Evolutionary conservation across 208 protist genomes (phyloP).

Genomic region (Leishmania mexicana): DNA sequence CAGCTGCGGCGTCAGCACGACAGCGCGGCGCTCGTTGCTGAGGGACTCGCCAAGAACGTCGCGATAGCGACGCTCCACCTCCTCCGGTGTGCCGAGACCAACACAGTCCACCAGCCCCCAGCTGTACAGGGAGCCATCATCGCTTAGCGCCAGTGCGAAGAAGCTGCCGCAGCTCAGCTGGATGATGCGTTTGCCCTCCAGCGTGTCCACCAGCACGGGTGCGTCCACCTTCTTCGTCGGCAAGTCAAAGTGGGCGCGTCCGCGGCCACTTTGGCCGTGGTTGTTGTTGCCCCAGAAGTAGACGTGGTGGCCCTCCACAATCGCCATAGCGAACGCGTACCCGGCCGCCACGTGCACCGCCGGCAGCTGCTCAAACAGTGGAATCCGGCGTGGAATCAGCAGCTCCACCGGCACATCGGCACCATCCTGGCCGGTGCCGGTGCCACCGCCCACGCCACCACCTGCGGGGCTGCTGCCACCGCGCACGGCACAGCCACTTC

Average conservation of each 20-base stretch:
- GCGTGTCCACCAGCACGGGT: conserved; percentile 63
- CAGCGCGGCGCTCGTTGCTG: conserved; percentile 77
- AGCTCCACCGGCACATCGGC: conserved; percentile 47
- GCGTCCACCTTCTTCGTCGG: conserved; percentile 67
- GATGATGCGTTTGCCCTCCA: conserved; percentile 71
- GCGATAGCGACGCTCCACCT: conserved; percentile 47
- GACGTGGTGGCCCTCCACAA: conserved; percentile 68
- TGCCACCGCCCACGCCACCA: conserved; percentile 1
- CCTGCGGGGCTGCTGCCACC: background rate
- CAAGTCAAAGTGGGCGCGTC: conserved; percentile 56
- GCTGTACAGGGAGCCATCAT: conserved; percentile 73
- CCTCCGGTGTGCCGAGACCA: conserved; percentile 66
- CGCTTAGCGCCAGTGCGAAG: conserved; percentile 78
- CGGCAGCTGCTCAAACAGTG: conserved; percentile 63
- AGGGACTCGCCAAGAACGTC: conserved; percentile 65
- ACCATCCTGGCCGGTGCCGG: conserved; percentile 1
- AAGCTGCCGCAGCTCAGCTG: conserved; percentile 88
- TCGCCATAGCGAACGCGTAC: conserved; percentile 86
- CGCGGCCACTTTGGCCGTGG: conserved; percentile 86
- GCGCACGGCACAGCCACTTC: conserved; percentile 6
- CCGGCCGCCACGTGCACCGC: conserved; percentile 67
- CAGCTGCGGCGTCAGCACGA: conserved; percentile 76
- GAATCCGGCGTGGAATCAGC: conserved; percentile 68
- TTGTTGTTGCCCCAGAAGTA: conserved; percentile 94
- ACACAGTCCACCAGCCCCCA: conserved; percentile 89